phyloP scores from a whole-genome alignment of 2,329 filamentous ascomycete genomes.

The Ilyonectria mors-panacis region DNA sequence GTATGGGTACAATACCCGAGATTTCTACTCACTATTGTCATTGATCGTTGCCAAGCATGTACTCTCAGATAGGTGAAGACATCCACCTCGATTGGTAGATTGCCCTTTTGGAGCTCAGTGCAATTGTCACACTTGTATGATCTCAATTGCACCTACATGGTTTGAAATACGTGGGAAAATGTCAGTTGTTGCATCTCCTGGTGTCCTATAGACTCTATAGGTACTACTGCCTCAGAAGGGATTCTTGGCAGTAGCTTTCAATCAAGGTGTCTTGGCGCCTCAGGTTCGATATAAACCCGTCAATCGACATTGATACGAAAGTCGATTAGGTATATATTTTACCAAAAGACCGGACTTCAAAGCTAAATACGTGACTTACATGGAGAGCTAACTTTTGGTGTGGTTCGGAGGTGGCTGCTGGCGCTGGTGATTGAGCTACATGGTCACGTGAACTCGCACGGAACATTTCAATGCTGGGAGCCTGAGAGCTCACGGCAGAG shows the following conservation, averaged over 20 bases:
- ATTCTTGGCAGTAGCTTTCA: not conserved
- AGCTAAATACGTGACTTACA: not conserved
- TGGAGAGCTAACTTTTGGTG: not conserved
- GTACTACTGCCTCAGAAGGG: not conserved
- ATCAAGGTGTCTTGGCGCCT: not conserved
- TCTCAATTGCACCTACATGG: not conserved
- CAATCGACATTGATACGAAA: not conserved
- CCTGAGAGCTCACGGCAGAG: slow-evolving; percentile 25
- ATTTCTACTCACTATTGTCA: not conserved
- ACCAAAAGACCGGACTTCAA: too few relatives aligned
- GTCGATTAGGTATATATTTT: not conserved
- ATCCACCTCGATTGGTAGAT: not conserved
- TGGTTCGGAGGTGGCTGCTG: not conserved
- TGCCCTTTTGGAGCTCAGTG: too few relatives aligned
- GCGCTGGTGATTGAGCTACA: not conserved
- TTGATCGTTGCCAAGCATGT: not conserved
- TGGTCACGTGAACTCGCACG: slow-evolving; percentile 39
- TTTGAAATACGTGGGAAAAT: not conserved
- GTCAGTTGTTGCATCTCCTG: not conserved
- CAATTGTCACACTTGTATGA: too few relatives aligned
- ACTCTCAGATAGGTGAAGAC: not conserved
- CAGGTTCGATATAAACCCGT: not conserved
- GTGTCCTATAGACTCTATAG: not conserved
- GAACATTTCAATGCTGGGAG: slow-evolving; percentile 29
- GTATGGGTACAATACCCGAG: not conserved